Evolutionary conservation across 257 asterid species (phyloP).

Genomic region (Perilla frutescens): DNA sequence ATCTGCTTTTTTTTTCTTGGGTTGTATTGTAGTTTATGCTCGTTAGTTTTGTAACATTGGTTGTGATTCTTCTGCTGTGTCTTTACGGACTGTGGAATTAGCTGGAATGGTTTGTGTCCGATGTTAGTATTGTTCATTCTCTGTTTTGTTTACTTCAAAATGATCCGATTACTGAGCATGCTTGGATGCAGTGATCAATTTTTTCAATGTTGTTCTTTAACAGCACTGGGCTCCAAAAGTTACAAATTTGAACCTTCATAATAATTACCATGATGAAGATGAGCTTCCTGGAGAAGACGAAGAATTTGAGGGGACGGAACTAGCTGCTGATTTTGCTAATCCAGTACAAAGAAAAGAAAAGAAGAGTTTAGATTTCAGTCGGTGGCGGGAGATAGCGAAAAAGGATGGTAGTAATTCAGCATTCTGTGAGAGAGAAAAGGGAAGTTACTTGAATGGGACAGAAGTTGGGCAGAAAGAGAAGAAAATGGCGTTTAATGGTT

Average conservation of each 20-base stretch:
- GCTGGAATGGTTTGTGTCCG: not conserved
- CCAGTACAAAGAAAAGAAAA: conserved; percentile 70
- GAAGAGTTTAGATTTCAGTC: conserved; percentile 66
- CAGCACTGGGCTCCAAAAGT: conserved; percentile 77
- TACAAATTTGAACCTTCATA: conserved; percentile 31
- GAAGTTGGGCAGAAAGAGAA: conserved; percentile 31
- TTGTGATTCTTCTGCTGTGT: not conserved
- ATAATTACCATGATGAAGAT: conserved; percentile 43
- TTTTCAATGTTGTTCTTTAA: conserved; percentile 34
- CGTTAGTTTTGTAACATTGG: conserved; percentile 9
- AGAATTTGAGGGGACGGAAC: conserved; percentile 45
- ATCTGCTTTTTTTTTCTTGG: not conserved
- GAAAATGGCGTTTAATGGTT: conserved; percentile 35
- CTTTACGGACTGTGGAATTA: conserved; percentile 14
- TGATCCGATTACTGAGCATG: not conserved
- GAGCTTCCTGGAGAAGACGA: conserved; percentile 48
- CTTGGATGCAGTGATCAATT: conserved; percentile 6
- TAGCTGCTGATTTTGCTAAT: conserved; percentile 56
- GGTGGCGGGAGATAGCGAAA: conserved; percentile 54
- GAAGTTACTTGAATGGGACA: conserved; percentile 21
- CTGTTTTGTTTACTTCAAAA: not conserved
- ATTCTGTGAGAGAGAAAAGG: conserved; percentile 32
- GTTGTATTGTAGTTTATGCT: not conserved
- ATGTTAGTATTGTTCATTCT: not conserved
- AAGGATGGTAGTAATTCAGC: conserved; percentile 40